phyloP scores from a whole-genome alignment of 305 asterid genomes.

The Solanum hybrid region DNA sequence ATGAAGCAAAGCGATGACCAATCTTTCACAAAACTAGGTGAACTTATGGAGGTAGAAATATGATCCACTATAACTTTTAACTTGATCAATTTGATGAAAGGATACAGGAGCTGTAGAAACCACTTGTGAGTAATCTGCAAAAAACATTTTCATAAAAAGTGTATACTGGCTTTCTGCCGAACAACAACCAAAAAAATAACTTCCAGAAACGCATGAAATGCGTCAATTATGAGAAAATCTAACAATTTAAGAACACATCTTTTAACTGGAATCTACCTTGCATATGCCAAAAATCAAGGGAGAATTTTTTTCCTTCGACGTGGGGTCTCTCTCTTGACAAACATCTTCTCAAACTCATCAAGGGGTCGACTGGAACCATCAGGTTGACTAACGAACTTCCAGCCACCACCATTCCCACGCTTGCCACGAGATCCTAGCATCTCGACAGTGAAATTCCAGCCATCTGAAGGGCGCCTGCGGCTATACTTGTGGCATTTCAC shows the following conservation, averaged over 20 bases:
- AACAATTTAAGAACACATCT: not conserved
- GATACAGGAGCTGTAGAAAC: not conserved
- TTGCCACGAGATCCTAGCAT: conserved; percentile 61
- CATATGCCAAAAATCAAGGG: conserved; percentile 26
- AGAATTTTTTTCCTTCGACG: conserved; percentile 57
- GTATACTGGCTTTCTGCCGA: not conserved
- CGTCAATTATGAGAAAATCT: not conserved
- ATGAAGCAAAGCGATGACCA: not conserved
- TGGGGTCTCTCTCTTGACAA: conserved; percentile 85
- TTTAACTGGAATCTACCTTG: not conserved
- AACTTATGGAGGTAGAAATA: not conserved
- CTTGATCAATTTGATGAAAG: not conserved
- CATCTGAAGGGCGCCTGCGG: conserved; percentile 76
- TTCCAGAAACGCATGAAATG: not conserved
- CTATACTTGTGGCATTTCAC: conserved; percentile 82
- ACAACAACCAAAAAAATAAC: not conserved
- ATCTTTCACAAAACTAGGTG: not conserved
- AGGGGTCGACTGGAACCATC: conserved; percentile 86
- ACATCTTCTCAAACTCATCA: conserved; percentile 73
- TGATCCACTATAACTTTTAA: not conserved
- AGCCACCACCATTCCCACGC: conserved; percentile 87
- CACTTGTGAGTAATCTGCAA: not conserved
- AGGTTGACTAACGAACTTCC: conserved; percentile 69
- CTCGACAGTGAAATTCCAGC: conserved; percentile 89
- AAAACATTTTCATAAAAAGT: not conserved